Percentiles rank a stretch among this genome's conserved stretches.
phyloP scores from a whole-genome alignment of 148 eudicot genomes.

The Amaranthus hypochondriacus region DNA sequence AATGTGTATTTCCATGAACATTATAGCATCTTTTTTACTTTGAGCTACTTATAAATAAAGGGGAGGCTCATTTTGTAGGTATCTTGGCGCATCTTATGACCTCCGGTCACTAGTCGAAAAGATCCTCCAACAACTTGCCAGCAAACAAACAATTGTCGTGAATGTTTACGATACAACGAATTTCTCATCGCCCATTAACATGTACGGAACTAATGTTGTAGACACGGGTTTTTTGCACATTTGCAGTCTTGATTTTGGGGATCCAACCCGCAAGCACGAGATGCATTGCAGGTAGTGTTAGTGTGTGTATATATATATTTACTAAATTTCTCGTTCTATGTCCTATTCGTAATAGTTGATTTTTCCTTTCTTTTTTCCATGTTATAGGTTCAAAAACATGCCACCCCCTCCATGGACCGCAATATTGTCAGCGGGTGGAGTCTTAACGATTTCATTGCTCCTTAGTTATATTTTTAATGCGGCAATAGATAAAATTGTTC shows the following conservation, averaged over 20 bases:
- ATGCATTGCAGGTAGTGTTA: constrained; percentile 84
- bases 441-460: constrained; percentile 56
- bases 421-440: constrained; percentile 42
- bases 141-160: constrained; percentile 85
- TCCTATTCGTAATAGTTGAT: neutral
- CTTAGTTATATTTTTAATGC: constrained; percentile 55
- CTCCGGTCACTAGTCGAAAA: constrained; percentile 86
- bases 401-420: constrained; percentile 72
- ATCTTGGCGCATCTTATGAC: constrained; percentile 90
- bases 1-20: constrained; percentile 21
- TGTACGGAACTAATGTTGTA: constrained; percentile 64
- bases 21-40: neutral
- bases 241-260: constrained; percentile 88
- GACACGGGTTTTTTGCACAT: constrained; percentile 62
- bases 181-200: constrained; percentile 45
- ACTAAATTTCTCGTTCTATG: neutral
- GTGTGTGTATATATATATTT: neutral
- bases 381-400: constrained; percentile 63
- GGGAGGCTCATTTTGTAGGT: constrained; percentile 37
- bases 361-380: neutral
- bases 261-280: constrained; percentile 86
- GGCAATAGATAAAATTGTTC: constrained; percentile 54
- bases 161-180: constrained; percentile 86
- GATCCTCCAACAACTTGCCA: constrained; percentile 90
- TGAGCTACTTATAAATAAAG: neutral